Evolutionary conservation across 2,329 filamentous ascomycete genomes (phyloP).

Genomic region (Sarocladiaceae sp.): DNA sequence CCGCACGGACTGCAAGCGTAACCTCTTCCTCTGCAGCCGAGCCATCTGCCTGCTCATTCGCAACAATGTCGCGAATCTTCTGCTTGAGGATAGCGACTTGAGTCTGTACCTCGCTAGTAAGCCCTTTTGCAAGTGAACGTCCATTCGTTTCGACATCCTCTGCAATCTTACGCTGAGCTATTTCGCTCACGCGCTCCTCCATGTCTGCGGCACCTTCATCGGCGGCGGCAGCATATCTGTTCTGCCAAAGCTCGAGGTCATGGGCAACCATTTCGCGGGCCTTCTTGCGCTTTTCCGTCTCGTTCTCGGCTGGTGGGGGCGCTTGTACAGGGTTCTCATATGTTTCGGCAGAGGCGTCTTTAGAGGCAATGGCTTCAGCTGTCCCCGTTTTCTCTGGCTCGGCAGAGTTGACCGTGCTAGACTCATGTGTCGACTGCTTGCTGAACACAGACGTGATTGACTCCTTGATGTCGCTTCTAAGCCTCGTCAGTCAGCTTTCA

Average conservation of each 20-base stretch:
- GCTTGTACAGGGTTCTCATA: slow-evolving; percentile 32
- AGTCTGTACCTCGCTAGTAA: slow-evolving; percentile 60
- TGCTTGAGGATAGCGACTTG: slow-evolving; percentile 61
- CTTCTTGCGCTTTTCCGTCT: slow-evolving; percentile 49
- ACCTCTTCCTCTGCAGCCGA: slow-evolving; percentile 40
- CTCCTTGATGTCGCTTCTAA: slow-evolving; percentile 11
- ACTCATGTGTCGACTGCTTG: slow-evolving; percentile 25
- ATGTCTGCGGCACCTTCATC: slow-evolving; percentile 74
- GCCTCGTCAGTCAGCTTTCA: not conserved
- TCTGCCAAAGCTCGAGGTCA: slow-evolving; percentile 81
- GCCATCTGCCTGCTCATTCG: slow-evolving; percentile 43
- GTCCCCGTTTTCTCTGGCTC: slow-evolving; percentile 23
- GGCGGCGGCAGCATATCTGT: slow-evolving; percentile 77
- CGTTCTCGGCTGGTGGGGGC: slow-evolving; percentile 38
- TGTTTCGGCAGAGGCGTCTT: slow-evolving; percentile 10
- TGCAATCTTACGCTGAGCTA: slow-evolving; percentile 48
- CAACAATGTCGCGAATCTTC: slow-evolving; percentile 53
- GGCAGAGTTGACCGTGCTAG: slow-evolving; percentile 1
- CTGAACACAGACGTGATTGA: slow-evolving; percentile 24
- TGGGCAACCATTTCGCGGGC: slow-evolving; percentile 63
- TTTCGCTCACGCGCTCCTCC: slow-evolving; percentile 59
- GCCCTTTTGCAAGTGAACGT: slow-evolving; percentile 57
- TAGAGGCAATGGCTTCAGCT: slow-evolving; percentile 9
- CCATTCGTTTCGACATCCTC: slow-evolving; percentile 61
- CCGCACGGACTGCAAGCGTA: slow-evolving; percentile 49